Conservation (phyloP, 2,329 filamentous ascomycete genomes). For the Samsoniella hepiali region DNA sequence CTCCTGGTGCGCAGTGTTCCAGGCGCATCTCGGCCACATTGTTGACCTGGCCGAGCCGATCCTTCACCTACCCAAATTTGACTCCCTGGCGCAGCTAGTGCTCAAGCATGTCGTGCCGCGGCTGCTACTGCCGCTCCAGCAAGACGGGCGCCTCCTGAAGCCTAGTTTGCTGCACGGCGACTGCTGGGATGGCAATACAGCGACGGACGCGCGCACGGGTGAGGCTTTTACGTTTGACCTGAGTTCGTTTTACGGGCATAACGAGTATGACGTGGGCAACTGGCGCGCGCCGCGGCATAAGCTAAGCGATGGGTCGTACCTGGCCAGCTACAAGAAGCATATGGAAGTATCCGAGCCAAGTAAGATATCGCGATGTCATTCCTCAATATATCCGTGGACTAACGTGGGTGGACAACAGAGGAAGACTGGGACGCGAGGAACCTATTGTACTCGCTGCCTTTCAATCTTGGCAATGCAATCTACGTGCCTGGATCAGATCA, state of each 20-base stretch:
- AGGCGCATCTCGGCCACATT: too few relatives aligned
- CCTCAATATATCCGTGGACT: neutral
- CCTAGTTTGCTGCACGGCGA: constrained; percentile 33
- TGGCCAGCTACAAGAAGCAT: constrained; percentile 22
- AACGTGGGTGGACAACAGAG: constrained; percentile 17
- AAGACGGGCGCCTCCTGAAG: constrained; percentile 28
- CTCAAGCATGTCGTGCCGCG: constrained; percentile 29
- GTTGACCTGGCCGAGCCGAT: neutral
- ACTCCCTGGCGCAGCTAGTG: constrained; percentile 21
- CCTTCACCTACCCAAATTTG: constrained; percentile 21
- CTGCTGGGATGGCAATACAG: constrained; percentile 33
- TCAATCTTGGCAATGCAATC: constrained; percentile 23
- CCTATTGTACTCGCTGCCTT: constrained; percentile 27
- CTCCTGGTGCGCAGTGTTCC: too few relatives aligned
- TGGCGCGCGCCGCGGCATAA: constrained; percentile 26
- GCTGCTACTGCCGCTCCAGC: constrained; percentile 29
- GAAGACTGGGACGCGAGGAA: constrained; percentile 29
- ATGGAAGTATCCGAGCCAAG: constrained; percentile 23
- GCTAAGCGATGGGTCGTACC: constrained; percentile 23
- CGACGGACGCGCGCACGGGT: constrained; percentile 27
- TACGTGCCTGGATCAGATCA: constrained; percentile 23
- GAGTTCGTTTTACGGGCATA: constrained; percentile 31
- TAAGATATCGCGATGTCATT: neutral
- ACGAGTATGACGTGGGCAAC: constrained; percentile 30
- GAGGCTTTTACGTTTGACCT: constrained; percentile 32